Base-by-base conservation (phyloP, 2,329 filamentous ascomycete species). In the Botrytis aclada region DNA sequence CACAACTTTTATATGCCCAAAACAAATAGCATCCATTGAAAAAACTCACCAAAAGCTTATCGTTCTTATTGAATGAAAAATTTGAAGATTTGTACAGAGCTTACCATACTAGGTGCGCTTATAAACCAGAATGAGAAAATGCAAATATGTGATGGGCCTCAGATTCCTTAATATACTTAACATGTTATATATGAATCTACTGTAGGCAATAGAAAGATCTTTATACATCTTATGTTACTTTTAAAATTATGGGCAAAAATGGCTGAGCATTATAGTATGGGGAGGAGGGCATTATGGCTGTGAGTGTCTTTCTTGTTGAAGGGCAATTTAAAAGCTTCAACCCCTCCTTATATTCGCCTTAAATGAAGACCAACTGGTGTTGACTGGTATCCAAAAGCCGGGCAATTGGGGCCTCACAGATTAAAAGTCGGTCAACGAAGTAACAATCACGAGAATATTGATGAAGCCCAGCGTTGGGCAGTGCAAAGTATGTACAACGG, bases 1-100 rank as follows among this genome's bases (percentile, higher is more conserved):
- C 2, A 18, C 6, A 14, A 56, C n/a, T 18, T 56, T 9, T 14
- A 56, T 29, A 56, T 56, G 51, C 51, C n/a, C 14, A 56, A 29
- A 56, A 9, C 1, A n/a, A 1, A 16, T 56, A 8, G 14, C 4
- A 0, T 56, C 0, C 14, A 8, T 56, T 29, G 25, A 29, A 0
- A 18, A 29, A 3, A 32, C 51, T 56, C n/a, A 56, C 51, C n/a
- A 3, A 56, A 9, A 7, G 14, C 51, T 56, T 18, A 8, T 56
- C 1, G n/a, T 29, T 18, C 3, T 9, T 29, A 56, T 8, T 29
- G 16, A 56, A 18, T 56, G 51, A 56, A 29, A 3, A 3, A 8
- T 29, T 32, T 56, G 51, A 56, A 29, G 6, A 3, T 18, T 29
- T 32, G 16, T 9, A 14, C n/a, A 18, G 14, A 3, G 7, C n/a